Evolutionary conservation across 352 stramenopile species (phyloP).

Genomic region (Phytophthora sansomeana): DNA sequence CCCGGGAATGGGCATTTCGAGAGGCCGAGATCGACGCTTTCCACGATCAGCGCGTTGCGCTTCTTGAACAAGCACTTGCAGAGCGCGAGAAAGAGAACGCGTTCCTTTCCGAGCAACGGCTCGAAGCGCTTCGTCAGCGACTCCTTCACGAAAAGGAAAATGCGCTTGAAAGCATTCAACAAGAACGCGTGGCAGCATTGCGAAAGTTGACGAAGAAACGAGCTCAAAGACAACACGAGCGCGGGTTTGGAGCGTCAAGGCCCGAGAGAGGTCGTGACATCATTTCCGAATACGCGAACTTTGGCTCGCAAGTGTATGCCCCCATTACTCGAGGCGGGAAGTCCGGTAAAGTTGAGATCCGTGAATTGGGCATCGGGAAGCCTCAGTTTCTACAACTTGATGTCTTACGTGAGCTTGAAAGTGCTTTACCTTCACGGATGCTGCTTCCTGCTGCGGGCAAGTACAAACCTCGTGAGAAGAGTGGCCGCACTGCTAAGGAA

Average conservation of each 20-base stretch:
- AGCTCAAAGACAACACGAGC: slow-evolving; percentile 52
- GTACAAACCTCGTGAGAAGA: slow-evolving; percentile 62
- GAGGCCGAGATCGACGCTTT: slow-evolving; percentile 91
- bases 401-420: slow-evolving; percentile 71
- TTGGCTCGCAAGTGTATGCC: slow-evolving; percentile 88
- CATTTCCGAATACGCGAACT: slow-evolving; percentile 90
- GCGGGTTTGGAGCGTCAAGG: slow-evolving; percentile 29
- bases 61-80: slow-evolving; percentile 84
- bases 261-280: slow-evolving; percentile 79
- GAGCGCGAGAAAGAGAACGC: slow-evolving; percentile 92
- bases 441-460: slow-evolving; percentile 48
- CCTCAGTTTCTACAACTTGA: slow-evolving; percentile 63
- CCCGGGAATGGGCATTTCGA: slow-evolving; percentile 86
- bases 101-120: slow-evolving; percentile 92
- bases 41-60: slow-evolving; percentile 78
- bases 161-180: slow-evolving; percentile 79
- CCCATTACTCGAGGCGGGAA: slow-evolving; percentile 71
- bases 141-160: slow-evolving; percentile 85
- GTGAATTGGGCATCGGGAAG: slow-evolving; percentile 66
- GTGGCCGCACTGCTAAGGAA: slow-evolving; percentile 73
- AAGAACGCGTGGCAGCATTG: slow-evolving; percentile 88
- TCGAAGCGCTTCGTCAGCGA: slow-evolving; percentile 88
- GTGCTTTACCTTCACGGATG: slow-evolving; percentile 56
- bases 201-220: slow-evolving; percentile 92
- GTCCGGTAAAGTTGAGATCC: slow-evolving; percentile 55